A percentile compares a stretch with the other conserved stretches of the same genome.
Evolutionary conservation across 305 asterid species (phyloP).

Genomic region (Fraxinus paxiana): DNA sequence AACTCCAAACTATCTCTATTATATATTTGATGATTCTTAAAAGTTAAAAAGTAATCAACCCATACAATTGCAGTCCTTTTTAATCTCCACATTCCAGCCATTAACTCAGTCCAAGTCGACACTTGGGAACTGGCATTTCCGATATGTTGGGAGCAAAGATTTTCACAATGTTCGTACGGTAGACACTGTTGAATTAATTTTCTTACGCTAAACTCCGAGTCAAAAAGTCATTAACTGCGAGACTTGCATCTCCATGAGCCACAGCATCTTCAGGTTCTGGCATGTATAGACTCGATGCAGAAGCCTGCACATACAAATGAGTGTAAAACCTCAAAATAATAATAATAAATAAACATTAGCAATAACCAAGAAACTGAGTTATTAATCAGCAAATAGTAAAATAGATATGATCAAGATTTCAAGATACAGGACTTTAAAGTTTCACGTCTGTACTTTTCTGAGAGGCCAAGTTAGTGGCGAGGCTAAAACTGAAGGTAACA

Average conservation of each 20-base stretch:
- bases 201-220: constrained; percentile 53
- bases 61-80: constrained; percentile 5
- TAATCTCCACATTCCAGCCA: not conserved
- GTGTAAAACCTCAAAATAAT: not conserved
- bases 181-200: not conserved
- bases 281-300: constrained; percentile 67
- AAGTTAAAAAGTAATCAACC: constrained; percentile 10
- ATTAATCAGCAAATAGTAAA: not conserved
- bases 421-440: not conserved
- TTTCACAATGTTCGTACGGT: not conserved
- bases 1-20: constrained; percentile 11
- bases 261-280: constrained; percentile 99
- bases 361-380: not conserved
- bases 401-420: not conserved
- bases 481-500: not conserved
- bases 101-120: not conserved
- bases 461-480: not conserved
- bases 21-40: not conserved
- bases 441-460: not conserved
- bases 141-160: not conserved
- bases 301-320: constrained; percentile 46
- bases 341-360: not conserved
- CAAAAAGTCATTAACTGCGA: constrained; percentile 82
- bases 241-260: constrained; percentile 89
- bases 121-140: not conserved